A percentile compares a stretch with the other conserved stretches of the same genome.
Conservation (phyloP, 2,329 filamentous ascomycete species). For the Hymenoscyphus linearis region DNA sequence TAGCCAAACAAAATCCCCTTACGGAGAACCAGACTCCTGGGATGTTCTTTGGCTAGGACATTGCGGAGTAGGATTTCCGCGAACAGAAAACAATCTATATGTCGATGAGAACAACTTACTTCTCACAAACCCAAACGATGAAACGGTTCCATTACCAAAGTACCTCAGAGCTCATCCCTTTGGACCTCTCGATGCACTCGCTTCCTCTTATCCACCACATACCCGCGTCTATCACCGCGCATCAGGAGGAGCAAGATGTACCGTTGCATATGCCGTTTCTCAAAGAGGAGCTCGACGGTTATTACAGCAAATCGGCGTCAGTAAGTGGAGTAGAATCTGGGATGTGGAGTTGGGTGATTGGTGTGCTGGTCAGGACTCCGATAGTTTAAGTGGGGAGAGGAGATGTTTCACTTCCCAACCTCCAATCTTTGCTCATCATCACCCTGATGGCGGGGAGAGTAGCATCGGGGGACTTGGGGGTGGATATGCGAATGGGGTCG, state of each 20-base stretch:
- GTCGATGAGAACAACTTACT: conserved; percentile 8
- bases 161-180: conserved; percentile 19
- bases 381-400: conserved; percentile 4
- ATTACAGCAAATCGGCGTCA: conserved; percentile 16
- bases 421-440: conserved; percentile 19
- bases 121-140: conserved; percentile 11
- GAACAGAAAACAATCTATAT: background rate
- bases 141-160: conserved; percentile 15
- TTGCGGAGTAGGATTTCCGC: conserved; percentile 18
- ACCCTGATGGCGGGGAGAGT: conserved; percentile 17
- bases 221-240: conserved; percentile 17
- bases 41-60: conserved; percentile 20
- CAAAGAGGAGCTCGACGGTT: conserved; percentile 17
- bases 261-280: conserved; percentile 18
- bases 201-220: conserved; percentile 10
- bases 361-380: conserved; percentile 15
- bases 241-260: conserved; percentile 17
- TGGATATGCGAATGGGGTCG: conserved; percentile 16
- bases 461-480: conserved; percentile 19
- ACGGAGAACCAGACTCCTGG: conserved; percentile 16
- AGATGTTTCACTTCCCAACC: conserved; percentile 17
- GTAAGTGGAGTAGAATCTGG: conserved; percentile 15
- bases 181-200: conserved; percentile 16
- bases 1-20: conserved; percentile 6
- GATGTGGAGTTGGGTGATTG: conserved; percentile 18